Base-by-base conservation (phyloP, 768 basidiomycete species). In the Trametes maxima region DNA sequence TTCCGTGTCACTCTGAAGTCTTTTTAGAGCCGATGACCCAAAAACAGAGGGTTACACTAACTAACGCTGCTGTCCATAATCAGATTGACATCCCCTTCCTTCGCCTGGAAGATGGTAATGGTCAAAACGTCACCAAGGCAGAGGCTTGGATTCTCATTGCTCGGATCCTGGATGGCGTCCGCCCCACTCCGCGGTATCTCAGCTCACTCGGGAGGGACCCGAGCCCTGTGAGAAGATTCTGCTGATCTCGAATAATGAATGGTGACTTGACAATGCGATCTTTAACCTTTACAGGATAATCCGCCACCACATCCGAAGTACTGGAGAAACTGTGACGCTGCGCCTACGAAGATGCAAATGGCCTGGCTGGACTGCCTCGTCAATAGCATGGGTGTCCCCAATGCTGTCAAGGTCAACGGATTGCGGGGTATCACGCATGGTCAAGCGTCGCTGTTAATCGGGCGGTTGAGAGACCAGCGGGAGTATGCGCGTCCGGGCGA, bases 11-110 rank as follows among this genome's bases (percentile, higher is more conserved):
- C 7, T 33, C 17, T 25, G 10, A 4, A 19, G 21, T 28, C 14
- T 21, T 17, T 17, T 17, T 42, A 54, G 53, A 43, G n/a, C 53
- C 42, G 25, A 54, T 54, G 53, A 54, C 53, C 5, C 24, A 43
- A 3, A 33, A 10, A 33, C 53, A 44, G n/a, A 21, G 22, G 19
- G 22, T 13, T n/a, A 13, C 24, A 2, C 39, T 42, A 3, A 13
- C 12, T 12, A 25, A 16, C 5, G 22, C 24, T 16, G 37, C 21
- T 4, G 5, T 3, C 2, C 28, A 28, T 16, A 2, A 33, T 24
- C 5, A 25, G 6, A 44, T 54, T 8, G 28, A 54, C 10, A 19
- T 54, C 2, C 53, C 42, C 28, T 54, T 54, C 48, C 48, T 50
- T 8, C 17, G 19, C 8, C 35, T 36, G 28, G 16, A 36, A 14